A percentile compares a stretch with the other conserved stretches of the same genome.
Evolutionary conservation across 2,329 filamentous ascomycete species (phyloP).

Genomic region (Claviceps fusiformis): DNA sequence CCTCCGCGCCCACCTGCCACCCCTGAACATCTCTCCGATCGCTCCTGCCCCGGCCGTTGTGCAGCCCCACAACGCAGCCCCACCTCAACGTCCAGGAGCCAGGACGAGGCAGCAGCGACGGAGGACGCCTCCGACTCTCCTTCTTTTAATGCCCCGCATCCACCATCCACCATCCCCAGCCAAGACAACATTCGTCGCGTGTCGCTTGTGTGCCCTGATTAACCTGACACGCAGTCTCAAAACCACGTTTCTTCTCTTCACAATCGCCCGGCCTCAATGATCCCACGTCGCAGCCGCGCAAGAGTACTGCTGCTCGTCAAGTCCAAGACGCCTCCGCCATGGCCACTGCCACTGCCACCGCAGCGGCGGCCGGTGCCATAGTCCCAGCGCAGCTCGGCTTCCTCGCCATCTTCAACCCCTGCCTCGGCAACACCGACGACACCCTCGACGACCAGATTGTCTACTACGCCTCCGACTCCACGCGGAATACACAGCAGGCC

Average conservation of each 20-base stretch:
- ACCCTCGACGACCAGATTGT: slow-evolving; percentile 70
- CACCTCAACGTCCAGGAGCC: background rate
- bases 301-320: background rate
- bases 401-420: slow-evolving; percentile 89
- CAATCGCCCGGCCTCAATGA: background rate
- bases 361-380: slow-evolving; percentile 12
- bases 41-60: background rate
- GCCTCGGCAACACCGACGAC: slow-evolving; percentile 47
- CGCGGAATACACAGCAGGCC: slow-evolving; percentile 6
- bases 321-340: slow-evolving; percentile 6
- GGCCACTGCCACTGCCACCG: slow-evolving; percentile 10
- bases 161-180: no score
- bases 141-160: background rate
- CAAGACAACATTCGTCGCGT: background rate
- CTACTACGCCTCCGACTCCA: slow-evolving; percentile 64
- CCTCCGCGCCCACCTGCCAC: no score
- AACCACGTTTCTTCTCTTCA: background rate
- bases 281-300: background rate
- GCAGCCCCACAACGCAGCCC: background rate
- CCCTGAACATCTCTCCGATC: background rate
- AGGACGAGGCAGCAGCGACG: background rate
- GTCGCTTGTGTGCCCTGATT: background rate
- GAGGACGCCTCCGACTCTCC: no score
- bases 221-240: background rate
- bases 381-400: slow-evolving; percentile 75